Evolutionary conservation across 2,329 filamentous ascomycete genomes (phyloP).

Genomic region (Rhinocladiella similis): DNA sequence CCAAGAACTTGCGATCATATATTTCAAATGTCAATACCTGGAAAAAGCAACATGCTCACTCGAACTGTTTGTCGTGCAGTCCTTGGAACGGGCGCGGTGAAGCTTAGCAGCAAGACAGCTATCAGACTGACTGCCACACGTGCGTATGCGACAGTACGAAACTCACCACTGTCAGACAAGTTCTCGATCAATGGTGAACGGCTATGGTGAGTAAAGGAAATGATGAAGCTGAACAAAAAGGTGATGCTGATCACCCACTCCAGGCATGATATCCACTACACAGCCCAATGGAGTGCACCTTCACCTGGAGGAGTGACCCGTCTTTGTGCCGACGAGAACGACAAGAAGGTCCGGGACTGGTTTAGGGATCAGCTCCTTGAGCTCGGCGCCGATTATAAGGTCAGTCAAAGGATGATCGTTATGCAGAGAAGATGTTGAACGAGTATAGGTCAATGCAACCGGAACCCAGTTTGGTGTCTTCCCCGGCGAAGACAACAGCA

Average conservation of each 20-base stretch:
- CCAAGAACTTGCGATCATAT: neutral
- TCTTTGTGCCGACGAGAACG: conserved; percentile 26
- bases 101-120: neutral
- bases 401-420: neutral
- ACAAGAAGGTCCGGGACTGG: conserved; percentile 32
- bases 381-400: conserved; percentile 31
- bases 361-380: conserved; percentile 28
- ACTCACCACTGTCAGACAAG: conserved; percentile 15
- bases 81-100: neutral
- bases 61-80: conserved; percentile 2
- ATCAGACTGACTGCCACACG: conserved; percentile 1
- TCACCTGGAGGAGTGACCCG: conserved; percentile 24
- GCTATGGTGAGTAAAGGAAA: conserved; percentile 6
- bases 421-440: neutral
- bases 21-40: neutral
- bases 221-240: neutral
- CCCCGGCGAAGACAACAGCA: conserved; percentile 27
- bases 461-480: conserved; percentile 37
- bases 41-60: conserved; percentile 1
- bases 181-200: conserved; percentile 14
- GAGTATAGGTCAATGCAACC: conserved; percentile 33
- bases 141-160: conserved; percentile 7
- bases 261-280: conserved; percentile 23
- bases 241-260: neutral
- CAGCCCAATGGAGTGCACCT: conserved; percentile 34